These are phyloP conservation scores for Kwoniella mangroviensis DNA, from an alignment of 768 basidiomycete genomes.

Conservation along the genomic window DNA sequence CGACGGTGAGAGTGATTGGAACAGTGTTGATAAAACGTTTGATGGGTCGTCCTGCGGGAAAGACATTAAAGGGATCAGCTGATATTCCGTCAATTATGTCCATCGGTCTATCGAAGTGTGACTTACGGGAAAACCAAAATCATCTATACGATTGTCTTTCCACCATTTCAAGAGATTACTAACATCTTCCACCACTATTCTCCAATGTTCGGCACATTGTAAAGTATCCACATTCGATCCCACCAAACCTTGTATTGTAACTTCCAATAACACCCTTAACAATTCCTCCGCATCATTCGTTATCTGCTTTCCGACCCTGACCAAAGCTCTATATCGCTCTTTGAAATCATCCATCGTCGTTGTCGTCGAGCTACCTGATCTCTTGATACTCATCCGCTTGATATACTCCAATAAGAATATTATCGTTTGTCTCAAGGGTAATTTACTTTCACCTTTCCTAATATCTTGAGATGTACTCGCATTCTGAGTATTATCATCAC, in stretches of 20 bases:
- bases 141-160: constrained; percentile 18
- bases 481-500: constrained; percentile 1
- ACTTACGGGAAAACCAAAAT: constrained; percentile 31
- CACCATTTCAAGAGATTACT: constrained; percentile 29
- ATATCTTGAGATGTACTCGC: not conserved
- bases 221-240: constrained; percentile 3
- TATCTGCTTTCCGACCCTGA: constrained; percentile 9
- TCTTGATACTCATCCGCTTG: constrained; percentile 1
- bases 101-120: no score
- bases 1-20: not conserved
- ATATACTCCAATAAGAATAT: constrained; percentile 16
- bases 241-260: constrained; percentile 5
- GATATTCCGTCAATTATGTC: no score
- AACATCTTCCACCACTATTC: constrained; percentile 23
- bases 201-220: constrained; percentile 6
- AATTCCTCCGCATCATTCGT: constrained; percentile 3
- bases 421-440: constrained; percentile 13
- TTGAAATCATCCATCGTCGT: not conserved
- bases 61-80: constrained; percentile 3
- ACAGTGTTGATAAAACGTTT: not conserved
- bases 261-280: constrained; percentile 18
- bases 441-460: not conserved
- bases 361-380: no score
- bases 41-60: constrained; percentile 2
- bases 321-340: not conserved